A percentile compares a stretch with the other conserved stretches of the same genome.
These are phyloP conservation scores for Ilex aquifolium DNA, from an alignment of 257 asterid genomes.

Conservation along the genomic window DNA sequence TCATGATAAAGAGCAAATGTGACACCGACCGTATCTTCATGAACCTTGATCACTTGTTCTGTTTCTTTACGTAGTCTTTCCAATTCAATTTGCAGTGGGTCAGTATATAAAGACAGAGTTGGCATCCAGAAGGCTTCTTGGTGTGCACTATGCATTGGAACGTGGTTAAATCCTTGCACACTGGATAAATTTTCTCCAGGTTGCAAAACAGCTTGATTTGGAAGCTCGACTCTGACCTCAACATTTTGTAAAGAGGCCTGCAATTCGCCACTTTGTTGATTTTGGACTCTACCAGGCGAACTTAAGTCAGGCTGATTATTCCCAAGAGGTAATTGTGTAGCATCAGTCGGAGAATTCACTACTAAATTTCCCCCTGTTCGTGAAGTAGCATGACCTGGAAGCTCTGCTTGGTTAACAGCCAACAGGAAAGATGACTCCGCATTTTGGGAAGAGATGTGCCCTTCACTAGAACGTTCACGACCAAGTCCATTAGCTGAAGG, in stretches of 20 bases:
- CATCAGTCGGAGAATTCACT: too few species aligned
- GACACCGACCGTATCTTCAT: constrained; percentile 37
- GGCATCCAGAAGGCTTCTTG: constrained; percentile 21
- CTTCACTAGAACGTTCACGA: too few species aligned
- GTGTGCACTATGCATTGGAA: constrained; percentile 17
- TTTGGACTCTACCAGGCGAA: constrained; percentile 14
- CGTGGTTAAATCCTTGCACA: constrained; percentile 16
- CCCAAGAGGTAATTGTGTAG: background rate
- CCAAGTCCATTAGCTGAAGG: too few species aligned
- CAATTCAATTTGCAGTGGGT: constrained; percentile 31
- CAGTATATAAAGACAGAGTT: constrained; percentile 9
- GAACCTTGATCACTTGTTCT: constrained; percentile 24
- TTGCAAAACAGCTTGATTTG: constrained; percentile 17
- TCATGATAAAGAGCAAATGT: constrained; percentile 16
- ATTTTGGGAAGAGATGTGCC: too few species aligned
- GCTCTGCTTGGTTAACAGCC: too few species aligned
- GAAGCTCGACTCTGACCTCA: constrained; percentile 12
- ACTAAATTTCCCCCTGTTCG: too few species aligned
- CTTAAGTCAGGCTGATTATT: background rate
- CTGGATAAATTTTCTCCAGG: constrained; percentile 13
- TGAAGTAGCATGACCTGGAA: too few species aligned
- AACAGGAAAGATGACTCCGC: too few species aligned
- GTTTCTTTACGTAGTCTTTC: constrained; percentile 25
- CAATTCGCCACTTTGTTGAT: constrained; percentile 20
- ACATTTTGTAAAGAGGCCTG: constrained; percentile 16